Conservation (phyloP, 2,329 filamentous ascomycete species). For the Beauveria varroae region DNA sequence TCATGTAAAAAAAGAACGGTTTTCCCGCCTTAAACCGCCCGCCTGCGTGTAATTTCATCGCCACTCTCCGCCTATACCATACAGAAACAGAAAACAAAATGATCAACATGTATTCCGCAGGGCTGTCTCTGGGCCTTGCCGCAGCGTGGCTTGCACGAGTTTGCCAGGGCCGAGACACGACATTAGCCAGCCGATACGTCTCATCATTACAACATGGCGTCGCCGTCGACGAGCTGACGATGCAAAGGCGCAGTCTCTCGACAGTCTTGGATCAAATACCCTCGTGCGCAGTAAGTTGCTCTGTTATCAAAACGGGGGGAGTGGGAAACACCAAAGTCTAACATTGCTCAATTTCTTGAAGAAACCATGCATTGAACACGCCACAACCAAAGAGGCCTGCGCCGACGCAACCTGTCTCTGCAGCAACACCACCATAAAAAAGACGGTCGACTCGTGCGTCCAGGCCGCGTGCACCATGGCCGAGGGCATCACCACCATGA, state of each 20-base stretch:
- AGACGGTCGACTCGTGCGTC: background rate
- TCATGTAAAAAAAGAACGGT: background rate
- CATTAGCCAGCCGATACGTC: background rate
- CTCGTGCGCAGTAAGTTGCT: background rate
- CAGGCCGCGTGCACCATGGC: background rate
- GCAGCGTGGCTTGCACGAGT: background rate
- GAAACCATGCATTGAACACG: background rate
- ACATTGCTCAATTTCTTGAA: background rate
- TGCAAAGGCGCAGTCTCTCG: background rate
- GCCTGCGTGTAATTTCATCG: background rate
- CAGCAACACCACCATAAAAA: background rate
- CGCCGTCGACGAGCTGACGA: background rate
- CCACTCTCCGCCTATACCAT: background rate
- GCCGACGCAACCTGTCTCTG: background rate
- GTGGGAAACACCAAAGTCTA: background rate
- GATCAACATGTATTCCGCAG: background rate
- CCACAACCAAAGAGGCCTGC: background rate
- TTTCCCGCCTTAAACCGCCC: background rate
- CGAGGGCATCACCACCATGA: conserved; percentile 13
- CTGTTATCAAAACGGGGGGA: background rate
- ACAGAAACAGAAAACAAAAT: no score
- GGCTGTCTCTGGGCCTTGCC: background rate
- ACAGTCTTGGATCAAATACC: background rate
- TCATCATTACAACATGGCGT: background rate
- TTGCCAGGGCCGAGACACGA: background rate